A percentile compares a stretch with the other conserved stretches of the same genome.
Conservation (phyloP, 139 green algal species). For the Chlorella sp. region DNA sequence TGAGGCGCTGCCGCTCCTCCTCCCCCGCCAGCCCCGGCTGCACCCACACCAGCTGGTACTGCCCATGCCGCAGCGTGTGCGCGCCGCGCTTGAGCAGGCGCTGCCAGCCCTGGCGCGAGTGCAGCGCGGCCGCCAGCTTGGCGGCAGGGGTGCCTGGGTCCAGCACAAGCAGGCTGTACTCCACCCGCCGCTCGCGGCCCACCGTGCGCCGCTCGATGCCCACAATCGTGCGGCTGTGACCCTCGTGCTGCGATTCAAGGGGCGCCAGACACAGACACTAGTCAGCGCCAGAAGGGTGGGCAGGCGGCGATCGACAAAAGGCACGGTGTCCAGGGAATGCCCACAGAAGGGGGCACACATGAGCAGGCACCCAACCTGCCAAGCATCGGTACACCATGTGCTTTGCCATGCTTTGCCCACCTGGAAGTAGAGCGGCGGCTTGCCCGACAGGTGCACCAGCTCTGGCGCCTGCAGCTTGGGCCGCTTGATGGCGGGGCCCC, state of each 20-base stretch:
- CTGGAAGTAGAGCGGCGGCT: conserved; percentile 35
- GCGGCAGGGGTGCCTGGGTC: background rate
- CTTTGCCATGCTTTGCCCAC: background rate
- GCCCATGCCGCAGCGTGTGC: conserved; percentile 31
- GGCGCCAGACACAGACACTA: too few species aligned
- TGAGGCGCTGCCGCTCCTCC: conserved; percentile 2
- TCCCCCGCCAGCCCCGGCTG: conserved; percentile 3
- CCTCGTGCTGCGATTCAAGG: conserved; percentile 39
- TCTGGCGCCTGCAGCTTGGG: background rate
- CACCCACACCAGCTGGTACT: conserved; percentile 37
- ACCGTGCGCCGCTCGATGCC: conserved; percentile 30
- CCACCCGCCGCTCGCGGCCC: background rate
- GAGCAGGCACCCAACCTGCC: too few species aligned
- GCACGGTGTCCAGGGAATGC: too few species aligned
- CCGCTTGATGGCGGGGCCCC: background rate
- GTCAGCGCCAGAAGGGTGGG: too few species aligned
- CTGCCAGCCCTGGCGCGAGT: conserved; percentile 19
- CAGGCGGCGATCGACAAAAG: too few species aligned
- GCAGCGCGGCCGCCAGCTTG: conserved; percentile 11
- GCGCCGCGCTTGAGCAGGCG: conserved; percentile 22
- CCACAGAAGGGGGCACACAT: too few species aligned
- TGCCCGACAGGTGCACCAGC: background rate
- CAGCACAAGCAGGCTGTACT: conserved; percentile 27
- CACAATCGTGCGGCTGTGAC: conserved; percentile 30
- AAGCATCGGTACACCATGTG: too few species aligned